Conservation (phyloP, 257 asterid species). For the Petunia axillaris region DNA sequence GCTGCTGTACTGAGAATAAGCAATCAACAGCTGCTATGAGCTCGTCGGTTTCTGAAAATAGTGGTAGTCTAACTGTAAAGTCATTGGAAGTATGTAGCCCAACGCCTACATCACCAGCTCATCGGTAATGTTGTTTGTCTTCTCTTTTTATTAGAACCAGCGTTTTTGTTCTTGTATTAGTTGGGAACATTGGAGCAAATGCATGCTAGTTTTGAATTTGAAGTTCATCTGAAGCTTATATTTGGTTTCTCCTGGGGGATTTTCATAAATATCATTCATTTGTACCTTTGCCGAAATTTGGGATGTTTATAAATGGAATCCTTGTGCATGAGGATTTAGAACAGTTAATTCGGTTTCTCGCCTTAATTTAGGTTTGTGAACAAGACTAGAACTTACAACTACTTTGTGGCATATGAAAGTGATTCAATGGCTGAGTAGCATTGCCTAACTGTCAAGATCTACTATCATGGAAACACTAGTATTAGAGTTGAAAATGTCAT, state of each 20-base stretch:
- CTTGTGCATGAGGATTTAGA: background rate
- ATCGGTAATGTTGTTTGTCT: slow-evolving; percentile 54
- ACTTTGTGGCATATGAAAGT: background rate
- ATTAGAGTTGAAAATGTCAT: background rate
- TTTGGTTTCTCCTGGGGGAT: background rate
- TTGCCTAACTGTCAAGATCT: background rate
- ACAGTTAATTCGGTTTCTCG: background rate
- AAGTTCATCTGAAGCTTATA: background rate
- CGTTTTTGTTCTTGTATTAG: background rate
- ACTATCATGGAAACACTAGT: background rate
- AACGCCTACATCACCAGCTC: slow-evolving; percentile 64
- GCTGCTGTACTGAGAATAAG: slow-evolving; percentile 62
- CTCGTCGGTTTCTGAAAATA: slow-evolving; percentile 85
- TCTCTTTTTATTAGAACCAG: background rate
- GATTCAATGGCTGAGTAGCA: background rate
- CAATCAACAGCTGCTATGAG: slow-evolving; percentile 67
- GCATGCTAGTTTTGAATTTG: background rate
- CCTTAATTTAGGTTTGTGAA: background rate
- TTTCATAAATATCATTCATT: background rate
- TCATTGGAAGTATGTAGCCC: slow-evolving; percentile 78
- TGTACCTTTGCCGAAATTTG: background rate
- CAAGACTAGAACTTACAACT: background rate
- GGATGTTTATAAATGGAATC: background rate
- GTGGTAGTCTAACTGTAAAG: slow-evolving; percentile 59
- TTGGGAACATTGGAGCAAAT: background rate